These are phyloP conservation scores for Phytopythium sindhum DNA, from an alignment of 352 stramenopile species.

Conservation along the genomic window DNA sequence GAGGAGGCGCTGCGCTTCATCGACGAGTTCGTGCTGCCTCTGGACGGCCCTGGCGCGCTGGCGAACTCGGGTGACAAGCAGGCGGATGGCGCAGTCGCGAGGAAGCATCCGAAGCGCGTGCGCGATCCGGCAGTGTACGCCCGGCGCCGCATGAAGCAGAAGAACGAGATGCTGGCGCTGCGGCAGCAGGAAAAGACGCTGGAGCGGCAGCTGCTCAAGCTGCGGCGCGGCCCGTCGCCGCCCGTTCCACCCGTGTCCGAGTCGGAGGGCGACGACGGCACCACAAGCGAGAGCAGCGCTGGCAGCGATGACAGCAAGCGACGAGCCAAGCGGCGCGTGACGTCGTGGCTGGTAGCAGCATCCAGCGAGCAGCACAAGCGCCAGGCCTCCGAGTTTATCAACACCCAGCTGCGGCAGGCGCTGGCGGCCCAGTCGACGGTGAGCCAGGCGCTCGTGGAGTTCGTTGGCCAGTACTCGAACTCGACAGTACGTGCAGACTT, in stretches of 20 bases:
- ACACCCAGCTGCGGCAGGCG: background rate
- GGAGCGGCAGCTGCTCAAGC: conserved; percentile 15
- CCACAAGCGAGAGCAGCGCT: background rate
- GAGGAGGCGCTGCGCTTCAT: conserved; percentile 6
- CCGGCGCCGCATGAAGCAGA: conserved; percentile 1
- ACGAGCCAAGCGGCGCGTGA: background rate
- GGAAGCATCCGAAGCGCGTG: conserved; percentile 12
- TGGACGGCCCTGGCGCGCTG: background rate
- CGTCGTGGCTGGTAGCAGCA: background rate
- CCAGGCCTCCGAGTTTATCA: background rate
- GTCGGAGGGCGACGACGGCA: background rate
- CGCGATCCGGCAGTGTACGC: conserved; percentile 2
- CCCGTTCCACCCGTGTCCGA: too few relatives aligned
- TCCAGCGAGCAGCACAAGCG: background rate
- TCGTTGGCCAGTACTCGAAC: background rate
- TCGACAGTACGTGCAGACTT: background rate
- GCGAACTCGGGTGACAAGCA: too few relatives aligned
- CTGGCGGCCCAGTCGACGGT: background rate
- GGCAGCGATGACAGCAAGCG: too few relatives aligned
- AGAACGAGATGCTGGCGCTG: conserved; percentile 1
- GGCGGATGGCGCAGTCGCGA: background rate
- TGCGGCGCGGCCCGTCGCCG: background rate
- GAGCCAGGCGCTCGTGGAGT: background rate
- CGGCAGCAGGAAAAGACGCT: conserved; percentile 23
- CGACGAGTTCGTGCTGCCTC: background rate